Evolutionary conservation across 441 rosid genomes (phyloP).

Genomic region (Brassica hybrid): DNA sequence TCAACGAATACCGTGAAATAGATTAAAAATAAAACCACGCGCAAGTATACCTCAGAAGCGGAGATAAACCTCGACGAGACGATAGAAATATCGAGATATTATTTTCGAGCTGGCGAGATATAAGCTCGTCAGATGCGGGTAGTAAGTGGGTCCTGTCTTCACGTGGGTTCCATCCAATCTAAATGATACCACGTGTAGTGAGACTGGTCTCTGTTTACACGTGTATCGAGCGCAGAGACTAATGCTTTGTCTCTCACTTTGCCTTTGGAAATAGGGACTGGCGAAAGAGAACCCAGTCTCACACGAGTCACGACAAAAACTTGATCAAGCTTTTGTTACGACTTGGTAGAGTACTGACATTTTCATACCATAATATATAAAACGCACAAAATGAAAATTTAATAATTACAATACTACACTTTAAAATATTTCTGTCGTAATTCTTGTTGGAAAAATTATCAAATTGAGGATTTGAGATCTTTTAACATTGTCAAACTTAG

Average conservation of each 20-base stretch:
- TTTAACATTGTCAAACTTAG: background rate
- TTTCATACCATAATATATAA: background rate
- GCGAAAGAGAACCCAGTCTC: conserved; percentile 14
- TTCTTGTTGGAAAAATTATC: background rate
- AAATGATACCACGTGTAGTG: background rate
- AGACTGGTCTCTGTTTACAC: conserved; percentile 1
- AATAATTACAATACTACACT: background rate
- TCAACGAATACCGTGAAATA: conserved; percentile 32
- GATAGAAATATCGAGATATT: conserved; percentile 20
- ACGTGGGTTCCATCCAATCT: conserved; percentile 31
- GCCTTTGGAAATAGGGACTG: conserved; percentile 20
- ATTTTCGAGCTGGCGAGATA: conserved; percentile 30
- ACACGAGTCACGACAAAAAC: conserved; percentile 37
- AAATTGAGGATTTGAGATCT: background rate
- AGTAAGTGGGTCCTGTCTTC: conserved; percentile 10
- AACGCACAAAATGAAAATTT: background rate
- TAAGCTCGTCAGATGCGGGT: conserved; percentile 19
- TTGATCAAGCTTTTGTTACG: background rate
- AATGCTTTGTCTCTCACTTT: conserved; percentile 20
- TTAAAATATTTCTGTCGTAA: background rate
- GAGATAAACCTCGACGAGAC: background rate
- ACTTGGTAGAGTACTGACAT: too few species aligned
- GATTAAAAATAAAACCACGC: conserved; percentile 1
- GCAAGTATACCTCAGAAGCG: conserved; percentile 20
- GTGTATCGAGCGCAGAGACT: conserved; percentile 22